Base-by-base conservation (phyloP, 257 asterid species). In the Fraxinus cuspidata region DNA sequence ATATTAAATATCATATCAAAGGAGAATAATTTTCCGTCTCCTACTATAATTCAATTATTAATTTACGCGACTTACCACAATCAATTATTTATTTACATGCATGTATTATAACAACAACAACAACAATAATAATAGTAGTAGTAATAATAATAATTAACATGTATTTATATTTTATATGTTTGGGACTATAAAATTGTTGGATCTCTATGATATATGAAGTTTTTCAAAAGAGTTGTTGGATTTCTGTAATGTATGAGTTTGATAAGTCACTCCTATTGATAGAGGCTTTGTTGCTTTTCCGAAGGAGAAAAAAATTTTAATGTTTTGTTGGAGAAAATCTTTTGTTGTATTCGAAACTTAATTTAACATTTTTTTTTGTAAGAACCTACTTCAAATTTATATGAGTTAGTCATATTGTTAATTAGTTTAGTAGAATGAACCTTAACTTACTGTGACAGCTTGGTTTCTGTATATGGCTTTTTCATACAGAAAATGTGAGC, bases 381-480 rank as follows among this genome's bases (percentile, higher is more conserved):
- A 35, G 28, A 40, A 35, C 29, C 9, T 38, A 15, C 16, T 63
- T 12, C 23, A 74, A 64, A 60, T 35, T 34, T 76, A 21, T 63
- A 42, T 35, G 15, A 60, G 74, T 35, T 77, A 40, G 27, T 73
- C 31, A 19, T 72, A 21, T 21, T 75, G 70, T 51, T 29, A 42
- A 25, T 29, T 47, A 2, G 0, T 29, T 35, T 9, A 5, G 34
- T 27, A 74, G 44, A 27, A 65, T 58, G 8, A 74, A 70, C 65
- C 34, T 37, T 35, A 29, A 27, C 67, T 7, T 23, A 60, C 1
- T 9, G 11, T 6, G 32, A 60, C 31, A 2, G 15, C 31, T 21
- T 60, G 29, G 67, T 21, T 21, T 60, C 32, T 21, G 16, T 21
- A 60, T 18, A 15, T 60, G 0, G 67, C 12, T 23, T 60, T 21